phyloP scores from a whole-genome alignment of 495 filamentous ascomycete genomes.

The Penicillium macrosclerotiorum region DNA sequence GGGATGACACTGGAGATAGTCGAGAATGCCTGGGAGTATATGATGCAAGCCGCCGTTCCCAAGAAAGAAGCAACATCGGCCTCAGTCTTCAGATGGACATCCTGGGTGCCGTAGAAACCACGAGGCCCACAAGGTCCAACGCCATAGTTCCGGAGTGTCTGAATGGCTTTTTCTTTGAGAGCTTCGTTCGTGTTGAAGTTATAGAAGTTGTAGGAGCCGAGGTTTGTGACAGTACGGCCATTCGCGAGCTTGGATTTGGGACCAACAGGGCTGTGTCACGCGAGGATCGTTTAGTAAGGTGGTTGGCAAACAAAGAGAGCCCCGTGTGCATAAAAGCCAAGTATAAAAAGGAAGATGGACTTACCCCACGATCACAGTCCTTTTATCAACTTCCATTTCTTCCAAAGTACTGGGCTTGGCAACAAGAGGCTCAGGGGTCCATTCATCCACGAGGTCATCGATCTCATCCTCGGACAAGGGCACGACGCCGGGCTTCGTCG shows the following conservation, averaged over 20 bases:
- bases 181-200: conserved; percentile 90
- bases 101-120: conserved; percentile 97
- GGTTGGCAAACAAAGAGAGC: not conserved
- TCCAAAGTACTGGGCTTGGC: conserved; percentile 68
- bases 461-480: conserved; percentile 92
- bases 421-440: conserved; percentile 92
- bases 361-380: conserved; percentile 86
- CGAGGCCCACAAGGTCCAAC: conserved; percentile 96
- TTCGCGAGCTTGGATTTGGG: conserved; percentile 86
- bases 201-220: conserved; percentile 94
- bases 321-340: not conserved
- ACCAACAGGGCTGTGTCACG: conserved; percentile 67
- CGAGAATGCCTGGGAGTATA: conserved; percentile 93
- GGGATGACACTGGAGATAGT: conserved; percentile 94
- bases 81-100: conserved; percentile 97
- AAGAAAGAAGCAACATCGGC: conserved; percentile 88
- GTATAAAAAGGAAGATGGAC: not conserved
- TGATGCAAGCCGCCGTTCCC: conserved; percentile 81
- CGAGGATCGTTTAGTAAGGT: conserved; percentile 17
- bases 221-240: conserved; percentile 85
- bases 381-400: conserved; percentile 76
- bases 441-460: conserved; percentile 95
- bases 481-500: conserved; percentile 84
- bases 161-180: conserved; percentile 91
- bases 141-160: conserved; percentile 89